Base-by-base conservation (phyloP, 164 flowering plant genomes). In the Stephania japonica region DNA sequence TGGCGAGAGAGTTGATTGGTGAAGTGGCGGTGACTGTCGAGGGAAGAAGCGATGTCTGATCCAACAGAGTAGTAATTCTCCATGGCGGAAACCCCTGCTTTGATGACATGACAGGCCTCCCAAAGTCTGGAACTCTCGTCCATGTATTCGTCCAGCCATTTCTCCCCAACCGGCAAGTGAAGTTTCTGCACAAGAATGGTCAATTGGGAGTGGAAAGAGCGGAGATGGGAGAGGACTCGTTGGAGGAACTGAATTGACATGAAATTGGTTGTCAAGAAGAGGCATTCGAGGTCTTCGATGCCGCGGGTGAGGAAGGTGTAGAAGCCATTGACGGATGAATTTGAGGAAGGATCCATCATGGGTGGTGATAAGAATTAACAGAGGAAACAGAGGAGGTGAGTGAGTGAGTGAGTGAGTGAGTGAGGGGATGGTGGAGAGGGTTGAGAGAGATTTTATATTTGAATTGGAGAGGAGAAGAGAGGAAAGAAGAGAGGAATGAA, bases 61-160 rank as follows among this genome's bases (percentile, higher is more conserved):
- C 87, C 91, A 4, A 95, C 74, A 2, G 92, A 85, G 77, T 83
- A 90, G 81, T 85, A 91, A 76, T 77, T 85, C 74, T 94, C 98
- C 82, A 92, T 81, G 72, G 82, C 84, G 1, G 97, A 89, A 59
- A 92, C 74, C 47, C 90, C 97, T 2, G 95, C 81, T 76, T 94
- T 94, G 64, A 94, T 83, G 42, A 92, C 89, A 76, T 83, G 93
- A 69, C 97, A 94, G 53, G 89, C 94, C 1, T 93, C 98, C 99
- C 99, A 95, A 8, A 95, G 92, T 78, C 85, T 86, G n/a, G 97
- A 86, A 78, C 92, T 93, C 68, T 95, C 99, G 72, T 95, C 99
- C 99, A 95, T 95, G 87, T 91, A 95, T 74, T 95, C 99, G 68
- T 95, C 93, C 7, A 95, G 94, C 99, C 99, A 95, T 84, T 91